Evolutionary conservation across 2,329 filamentous ascomycete species (phyloP).

Genomic region (Penicillium freii): DNA sequence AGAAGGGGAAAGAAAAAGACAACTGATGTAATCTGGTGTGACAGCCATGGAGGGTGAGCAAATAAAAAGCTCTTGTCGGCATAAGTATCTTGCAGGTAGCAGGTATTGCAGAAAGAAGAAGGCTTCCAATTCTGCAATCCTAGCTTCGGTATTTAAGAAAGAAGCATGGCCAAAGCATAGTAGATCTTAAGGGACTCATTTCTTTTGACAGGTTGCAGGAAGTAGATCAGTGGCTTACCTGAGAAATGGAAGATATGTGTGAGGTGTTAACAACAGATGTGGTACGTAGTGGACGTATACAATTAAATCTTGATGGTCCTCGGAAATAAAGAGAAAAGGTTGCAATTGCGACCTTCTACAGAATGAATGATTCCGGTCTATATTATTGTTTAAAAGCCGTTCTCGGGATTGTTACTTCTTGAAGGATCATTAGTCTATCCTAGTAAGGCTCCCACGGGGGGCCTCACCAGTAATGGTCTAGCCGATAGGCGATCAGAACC

Average conservation of each 20-base stretch:
- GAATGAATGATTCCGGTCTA: neutral
- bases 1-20: conserved; percentile 18
- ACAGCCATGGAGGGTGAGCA: conserved; percentile 6
- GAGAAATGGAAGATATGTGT: neutral
- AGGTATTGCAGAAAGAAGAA: conserved; percentile 22
- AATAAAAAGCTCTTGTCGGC: conserved; percentile 8
- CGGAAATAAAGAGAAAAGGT: neutral
- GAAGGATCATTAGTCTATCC: neutral
- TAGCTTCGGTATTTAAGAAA: conserved; percentile 8
- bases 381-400: neutral
- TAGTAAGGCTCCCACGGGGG: conserved; percentile 4
- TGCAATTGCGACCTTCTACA: neutral
- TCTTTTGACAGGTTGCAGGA: conserved; percentile 5
- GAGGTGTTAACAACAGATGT: neutral
- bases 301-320: neutral
- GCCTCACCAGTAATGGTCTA: neutral
- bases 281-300: neutral
- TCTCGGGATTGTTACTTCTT: neutral
- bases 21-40: conserved; percentile 26
- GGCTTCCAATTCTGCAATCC: conserved; percentile 15
- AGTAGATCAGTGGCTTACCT: conserved; percentile 16
- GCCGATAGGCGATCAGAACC: conserved; percentile 22
- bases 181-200: neutral
- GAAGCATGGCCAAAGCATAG: neutral
- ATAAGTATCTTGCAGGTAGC: conserved; percentile 22